Base-by-base conservation (phyloP, 805 yeast species). In the Yarrowia sp. region DNA sequence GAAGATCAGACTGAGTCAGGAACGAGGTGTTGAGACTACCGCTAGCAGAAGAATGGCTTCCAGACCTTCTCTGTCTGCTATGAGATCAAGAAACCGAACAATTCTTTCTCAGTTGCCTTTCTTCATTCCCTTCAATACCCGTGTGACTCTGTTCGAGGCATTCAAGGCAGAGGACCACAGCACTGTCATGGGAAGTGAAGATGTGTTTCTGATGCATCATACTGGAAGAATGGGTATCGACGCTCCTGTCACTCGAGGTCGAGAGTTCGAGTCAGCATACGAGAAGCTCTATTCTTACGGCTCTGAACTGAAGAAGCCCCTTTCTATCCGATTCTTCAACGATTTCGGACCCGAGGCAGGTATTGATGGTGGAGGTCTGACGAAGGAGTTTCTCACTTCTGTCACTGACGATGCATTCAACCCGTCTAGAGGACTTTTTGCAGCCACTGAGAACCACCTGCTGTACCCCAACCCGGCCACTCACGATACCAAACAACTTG, bases 351-450 rank as follows among this genome's bases (percentile, higher is more conserved):
- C 81, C 43, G 98, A 94, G 76, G 92, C 88, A 0, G 99, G 99
- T 0, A 89, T 94, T 52, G 99, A 94, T 77, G 99, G 99, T 8
- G 99, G 98, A 12, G 99, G 99, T 1, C 81, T 94, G 32, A 93
- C 98, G 0, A 93, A 94, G 76, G 99, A 94, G 74, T 87, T 95
- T 71, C 79, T 94, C 68, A 92, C 94, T 2, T 82, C 89, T 64
- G 87, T 92, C 0, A 85, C 89, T 2, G 80, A 79, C 4, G 91
- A 89, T 71, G 93, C 90, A 0, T 91, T 94, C 73, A 79, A 81
- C 40, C 79, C 82, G 5, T 72, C 72, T 42, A 70, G 72, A 0
- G 72, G 78, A 1, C 73, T 85, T 8, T 86, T 87, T 70, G 74
- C 77, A 8, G 80, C 80, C 36, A 86, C 83, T 26, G 75, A 77